Evolutionary conservation across 2,329 filamentous ascomycete species (phyloP), one percentile per base, ranked within the genome.

Genomic region (Dothidotthia symphoricarpi): DNA sequence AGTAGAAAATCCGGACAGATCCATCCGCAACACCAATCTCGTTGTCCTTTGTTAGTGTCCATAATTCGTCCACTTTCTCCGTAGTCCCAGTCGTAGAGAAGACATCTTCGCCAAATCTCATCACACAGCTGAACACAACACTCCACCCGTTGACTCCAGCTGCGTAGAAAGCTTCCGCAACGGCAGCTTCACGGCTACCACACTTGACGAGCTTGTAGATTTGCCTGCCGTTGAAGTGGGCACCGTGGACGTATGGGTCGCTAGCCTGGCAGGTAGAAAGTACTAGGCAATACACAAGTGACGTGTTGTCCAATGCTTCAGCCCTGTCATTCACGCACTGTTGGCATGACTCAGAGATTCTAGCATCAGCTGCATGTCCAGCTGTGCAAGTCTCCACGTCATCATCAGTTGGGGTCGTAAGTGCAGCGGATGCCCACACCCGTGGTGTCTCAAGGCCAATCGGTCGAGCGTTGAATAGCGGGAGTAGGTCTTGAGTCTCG

Each of bases 121-220:
- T 51, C 3, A 63, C 53, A 24, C 62, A 67, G 14, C 55, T 57
- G 24, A 66, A 67, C 0, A 46, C 53, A 2, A 66, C 27, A 24
- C 49, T 63, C 55, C 56, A 64, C 1, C 63, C 62, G 22, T 59
- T 54, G 8, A 56, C 34, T 2, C 61, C 59, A 5, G 55, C 38
- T 2, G 53, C 46, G 33, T 63, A 57, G 31, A 61, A 66, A 0
- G 54, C 51, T 32, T 66, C 59, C 1, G 56, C 43, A 2, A 46
- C 42, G 1, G 62, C 63, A 10, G 55, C 57, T 15, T 64, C 59
- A 6, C 62, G 51, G 33, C 58, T 61, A 3, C 63, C 61, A 28
- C 57, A 66, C 24, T 50, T 58, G 27, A 61, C 31, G 6, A 66
- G 24, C 28, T 52, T 64, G 49, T 59, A 64, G 4, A 64, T 59